phyloP scores from a whole-genome alignment of 768 basidiomycete species.

The Suillus sp. region DNA sequence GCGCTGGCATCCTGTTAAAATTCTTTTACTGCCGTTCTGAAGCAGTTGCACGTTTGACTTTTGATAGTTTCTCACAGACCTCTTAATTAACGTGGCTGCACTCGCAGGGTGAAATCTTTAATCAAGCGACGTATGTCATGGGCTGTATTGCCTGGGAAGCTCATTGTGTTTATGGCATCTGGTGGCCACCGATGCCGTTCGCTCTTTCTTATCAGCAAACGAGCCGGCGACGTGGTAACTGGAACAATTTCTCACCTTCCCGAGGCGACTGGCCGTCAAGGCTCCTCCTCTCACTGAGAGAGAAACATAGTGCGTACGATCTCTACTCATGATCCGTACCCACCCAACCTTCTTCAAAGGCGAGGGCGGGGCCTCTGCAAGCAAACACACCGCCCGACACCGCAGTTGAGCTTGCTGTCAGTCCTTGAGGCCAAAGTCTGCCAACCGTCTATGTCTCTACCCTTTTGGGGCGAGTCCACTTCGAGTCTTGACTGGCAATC shows the following conservation, averaged over 20 bases:
- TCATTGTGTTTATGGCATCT: not conserved
- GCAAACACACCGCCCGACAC: not conserved
- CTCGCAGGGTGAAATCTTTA: not conserved
- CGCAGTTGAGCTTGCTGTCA: not conserved
- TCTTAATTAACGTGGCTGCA: not conserved
- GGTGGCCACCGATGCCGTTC: not conserved
- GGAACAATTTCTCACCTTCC: not conserved
- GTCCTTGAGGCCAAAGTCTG: not conserved
- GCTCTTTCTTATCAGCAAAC: not conserved
- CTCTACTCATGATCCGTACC: not conserved
- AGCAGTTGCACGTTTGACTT: not conserved
- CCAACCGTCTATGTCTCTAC: no score
- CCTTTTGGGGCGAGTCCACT: not conserved
- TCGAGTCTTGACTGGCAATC: not conserved
- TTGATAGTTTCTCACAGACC: not conserved
- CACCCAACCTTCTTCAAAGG: not conserved
- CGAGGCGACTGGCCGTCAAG: not conserved
- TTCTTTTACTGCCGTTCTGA: not conserved
- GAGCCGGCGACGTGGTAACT: not conserved
- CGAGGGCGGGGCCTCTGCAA: not conserved
- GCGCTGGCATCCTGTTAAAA: slow-evolving; percentile 25
- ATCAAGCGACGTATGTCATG: not conserved
- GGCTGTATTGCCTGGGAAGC: not conserved
- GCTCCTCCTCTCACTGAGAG: not conserved
- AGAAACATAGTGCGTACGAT: not conserved